Evolutionary conservation across 176 grass and related monocot genomes (phyloP).

Genomic region (Guadua angustifolia): DNA sequence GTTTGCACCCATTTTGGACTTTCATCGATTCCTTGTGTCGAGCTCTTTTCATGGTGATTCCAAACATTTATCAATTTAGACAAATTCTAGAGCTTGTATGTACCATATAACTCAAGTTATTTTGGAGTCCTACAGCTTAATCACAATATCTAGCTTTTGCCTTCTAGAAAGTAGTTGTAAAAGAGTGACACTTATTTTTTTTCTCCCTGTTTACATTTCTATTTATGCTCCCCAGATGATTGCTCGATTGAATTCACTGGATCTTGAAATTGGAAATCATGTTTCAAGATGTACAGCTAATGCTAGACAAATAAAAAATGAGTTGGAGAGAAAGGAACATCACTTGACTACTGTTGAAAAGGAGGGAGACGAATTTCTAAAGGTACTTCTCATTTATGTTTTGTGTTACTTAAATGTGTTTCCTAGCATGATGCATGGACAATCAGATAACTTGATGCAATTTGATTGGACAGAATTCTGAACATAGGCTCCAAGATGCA

Average conservation of each 20-base stretch:
- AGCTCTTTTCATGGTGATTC: background rate
- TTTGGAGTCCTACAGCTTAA: background rate
- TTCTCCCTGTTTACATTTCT: background rate
- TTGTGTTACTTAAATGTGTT: background rate
- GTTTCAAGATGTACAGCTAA: constrained; percentile 57
- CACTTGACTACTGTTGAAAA: constrained; percentile 51
- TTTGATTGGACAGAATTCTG: constrained; percentile 51
- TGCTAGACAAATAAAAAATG: constrained; percentile 49
- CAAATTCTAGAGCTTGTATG: background rate
- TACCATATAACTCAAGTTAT: constrained; percentile 2
- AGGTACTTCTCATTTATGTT: constrained; percentile 52
- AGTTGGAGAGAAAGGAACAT: constrained; percentile 54
- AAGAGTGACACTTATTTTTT: background rate
- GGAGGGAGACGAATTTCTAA: constrained; percentile 57
- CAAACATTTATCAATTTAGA: background rate
- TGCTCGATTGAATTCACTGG: constrained; percentile 43
- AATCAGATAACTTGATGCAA: constrained; percentile 11
- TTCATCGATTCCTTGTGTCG: background rate
- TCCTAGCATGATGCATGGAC: background rate
- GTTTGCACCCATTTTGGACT: background rate
- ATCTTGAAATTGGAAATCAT: constrained; percentile 55
- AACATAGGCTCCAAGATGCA: constrained; percentile 50
- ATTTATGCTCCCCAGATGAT: constrained; percentile 49
- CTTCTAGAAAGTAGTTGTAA: background rate
- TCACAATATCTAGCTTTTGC: constrained; percentile 2